Percentiles rank a stretch among this genome's conserved stretches.
Conservation (phyloP, 371 early-diverging fungal genomes). For the Zopfochytrium polystomum region DNA sequence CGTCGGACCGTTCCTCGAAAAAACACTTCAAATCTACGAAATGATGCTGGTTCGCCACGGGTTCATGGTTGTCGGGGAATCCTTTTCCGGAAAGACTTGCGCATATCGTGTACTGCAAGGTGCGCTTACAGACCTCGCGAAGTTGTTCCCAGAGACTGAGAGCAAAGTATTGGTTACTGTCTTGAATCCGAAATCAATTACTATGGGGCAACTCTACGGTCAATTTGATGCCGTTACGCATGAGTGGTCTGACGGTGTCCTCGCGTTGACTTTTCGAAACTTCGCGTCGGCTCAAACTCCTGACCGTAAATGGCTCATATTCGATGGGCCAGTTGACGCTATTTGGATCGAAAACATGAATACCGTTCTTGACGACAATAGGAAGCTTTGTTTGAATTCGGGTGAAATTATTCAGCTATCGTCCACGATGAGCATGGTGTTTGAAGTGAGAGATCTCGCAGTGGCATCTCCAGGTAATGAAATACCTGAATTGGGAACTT, state of each 20-base stretch:
- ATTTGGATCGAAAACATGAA: conserved; percentile 67
- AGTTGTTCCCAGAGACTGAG: conserved; percentile 35
- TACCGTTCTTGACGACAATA: conserved; percentile 59
- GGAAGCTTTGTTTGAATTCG: conserved; percentile 53
- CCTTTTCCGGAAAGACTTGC: conserved; percentile 50
- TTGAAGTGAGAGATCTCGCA: conserved; percentile 53
- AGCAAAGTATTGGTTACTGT: conserved; percentile 39
- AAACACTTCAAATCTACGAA: conserved; percentile 55
- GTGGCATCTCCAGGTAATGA: conserved; percentile 53
- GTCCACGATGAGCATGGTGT: conserved; percentile 54
- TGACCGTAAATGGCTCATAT: conserved; percentile 56
- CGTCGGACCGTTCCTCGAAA: conserved; percentile 49
- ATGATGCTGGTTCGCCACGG: conserved; percentile 58
- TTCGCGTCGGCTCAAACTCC: conserved; percentile 48
- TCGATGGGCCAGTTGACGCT: conserved; percentile 58
- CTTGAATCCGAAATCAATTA: conserved; percentile 57
- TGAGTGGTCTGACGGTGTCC: conserved; percentile 60
- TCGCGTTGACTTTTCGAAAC: conserved; percentile 50
- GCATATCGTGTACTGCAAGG: conserved; percentile 47
- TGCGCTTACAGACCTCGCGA: conserved; percentile 47
- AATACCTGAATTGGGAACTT: not conserved
- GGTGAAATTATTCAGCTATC: conserved; percentile 61
- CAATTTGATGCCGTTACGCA: conserved; percentile 53
- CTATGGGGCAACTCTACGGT: conserved; percentile 60
- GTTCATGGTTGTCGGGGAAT: conserved; percentile 57